Base-by-base conservation (phyloP, 768 basidiomycete genomes). In the Xerocomellus chrysenteron region DNA sequence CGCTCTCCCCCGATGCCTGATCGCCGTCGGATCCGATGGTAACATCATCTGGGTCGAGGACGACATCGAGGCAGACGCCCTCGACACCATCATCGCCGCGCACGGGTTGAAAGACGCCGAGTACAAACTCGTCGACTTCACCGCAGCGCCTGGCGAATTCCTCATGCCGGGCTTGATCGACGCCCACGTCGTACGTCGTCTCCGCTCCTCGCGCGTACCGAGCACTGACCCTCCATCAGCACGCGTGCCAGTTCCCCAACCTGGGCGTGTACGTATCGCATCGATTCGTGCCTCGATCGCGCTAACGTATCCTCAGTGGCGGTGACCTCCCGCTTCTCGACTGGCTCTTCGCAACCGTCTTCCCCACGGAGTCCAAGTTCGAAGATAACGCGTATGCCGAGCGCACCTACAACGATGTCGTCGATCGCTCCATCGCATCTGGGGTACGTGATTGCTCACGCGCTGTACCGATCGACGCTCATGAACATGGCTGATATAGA, bases 131-230 rank as follows among this genome's bases (percentile, higher is more conserved):
- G 64, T 77, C 13, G 54, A 58, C 17, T 70, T 84, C 48, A 71
- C 33, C 32, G n/a, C 24, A 13, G 35, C 66, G n/a, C 67, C 76
- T 2, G 82, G 82, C 3, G 77, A 84, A 62, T 94, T 93, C 65
- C 61, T 95, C 46, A 82, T 92, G 67, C 94, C 94, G 13, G 94
- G 94, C 6, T 85, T 95, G 67, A 78, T 94, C 51, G 94, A 96
- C 76, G 93, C 93, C 8, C 93, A 94, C 73, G 90, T 90, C 30
- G 93, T 93, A 68, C 68, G 87, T 73, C 2, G 2, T 10, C 17
- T n/a, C 11, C 5, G 3, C 12, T n/a, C 42, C 2, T 40, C 30
- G 32, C 19, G 5, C 21, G 8, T 17, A 33, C 12, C 8, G 30
- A 19, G 8, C 9, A 16, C 39, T 24, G 16, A 42, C 2, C 33